Evolutionary conservation across 768 basidiomycete genomes (phyloP).

Genomic region (Leccinellum luteum): DNA sequence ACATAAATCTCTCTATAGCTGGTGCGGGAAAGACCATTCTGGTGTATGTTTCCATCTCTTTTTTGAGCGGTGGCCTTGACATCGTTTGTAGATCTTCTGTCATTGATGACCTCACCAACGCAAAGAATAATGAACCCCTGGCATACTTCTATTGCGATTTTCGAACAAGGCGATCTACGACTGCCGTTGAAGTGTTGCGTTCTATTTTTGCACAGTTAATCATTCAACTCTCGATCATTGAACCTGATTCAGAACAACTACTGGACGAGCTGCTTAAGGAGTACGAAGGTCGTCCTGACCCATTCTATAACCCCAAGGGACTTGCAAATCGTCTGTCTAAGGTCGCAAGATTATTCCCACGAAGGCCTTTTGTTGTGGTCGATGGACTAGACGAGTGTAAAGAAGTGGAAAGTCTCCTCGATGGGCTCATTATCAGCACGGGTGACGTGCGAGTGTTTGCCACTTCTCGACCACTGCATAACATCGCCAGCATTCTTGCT

Average conservation of each 20-base stretch:
- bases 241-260: neutral
- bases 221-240: neutral
- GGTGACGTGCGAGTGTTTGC: conserved; percentile 2
- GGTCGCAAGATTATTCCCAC: neutral
- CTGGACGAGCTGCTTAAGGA: conserved; percentile 7
- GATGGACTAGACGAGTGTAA: conserved; percentile 27
- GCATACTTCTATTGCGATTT: conserved; percentile 27
- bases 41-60: neutral
- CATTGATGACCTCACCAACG: neutral
- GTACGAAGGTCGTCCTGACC: neutral
- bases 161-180: conserved; percentile 1
- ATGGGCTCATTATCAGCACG: neutral
- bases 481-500: conserved; percentile 1
- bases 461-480: conserved; percentile 9
- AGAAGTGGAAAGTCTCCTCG: conserved; percentile 8
- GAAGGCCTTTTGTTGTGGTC: conserved; percentile 10
- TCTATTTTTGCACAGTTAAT: conserved; percentile 20
- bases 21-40: neutral
- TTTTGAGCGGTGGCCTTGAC: neutral
- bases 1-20: neutral
- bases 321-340: neutral
- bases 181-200: conserved; percentile 13
- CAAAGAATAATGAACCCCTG: neutral
- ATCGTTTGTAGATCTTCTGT: neutral
- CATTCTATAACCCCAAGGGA: conserved; percentile 4